phyloP scores from a whole-genome alignment of 2,329 filamentous ascomycete species.

The Colletotrichum simmondsii region DNA sequence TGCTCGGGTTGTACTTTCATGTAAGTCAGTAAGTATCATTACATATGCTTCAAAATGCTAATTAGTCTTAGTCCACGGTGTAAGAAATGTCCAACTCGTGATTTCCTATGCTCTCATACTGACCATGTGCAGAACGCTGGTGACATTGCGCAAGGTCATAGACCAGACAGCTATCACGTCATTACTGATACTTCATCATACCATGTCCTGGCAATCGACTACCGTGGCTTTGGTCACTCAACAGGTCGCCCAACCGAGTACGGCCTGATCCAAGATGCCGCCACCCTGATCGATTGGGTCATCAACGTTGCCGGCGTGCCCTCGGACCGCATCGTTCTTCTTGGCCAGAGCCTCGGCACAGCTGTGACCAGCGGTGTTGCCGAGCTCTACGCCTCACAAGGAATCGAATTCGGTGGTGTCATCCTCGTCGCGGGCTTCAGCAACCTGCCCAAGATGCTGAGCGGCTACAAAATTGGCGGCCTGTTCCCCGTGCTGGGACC shows the following conservation, averaged over 20 bases:
- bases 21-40: constrained; percentile 51
- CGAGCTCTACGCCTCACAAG: constrained; percentile 72
- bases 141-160: constrained; percentile 81
- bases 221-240: constrained; percentile 87
- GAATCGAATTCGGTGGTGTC: constrained; percentile 80
- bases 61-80: constrained; percentile 66
- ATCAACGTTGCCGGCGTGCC: constrained; percentile 72
- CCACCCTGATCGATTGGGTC: constrained; percentile 79
- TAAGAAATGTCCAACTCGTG: constrained; percentile 51
- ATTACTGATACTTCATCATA: constrained; percentile 78
- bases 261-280: constrained; percentile 83
- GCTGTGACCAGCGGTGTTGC: constrained; percentile 82
- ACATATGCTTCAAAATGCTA: background rate
- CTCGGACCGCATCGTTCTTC: constrained; percentile 77
- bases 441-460: constrained; percentile 76
- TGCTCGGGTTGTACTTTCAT: constrained; percentile 72
- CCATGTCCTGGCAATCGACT: constrained; percentile 90
- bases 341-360: constrained; percentile 91
- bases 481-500: constrained; percentile 83
- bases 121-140: constrained; percentile 75
- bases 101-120: constrained; percentile 29
- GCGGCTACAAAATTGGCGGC: constrained; percentile 83
- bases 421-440: constrained; percentile 85
- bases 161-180: constrained; percentile 81
- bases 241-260: constrained; percentile 83